Conservation (phyloP, 2,329 filamentous ascomycete genomes). For the Cercospora berteroae region DNA sequence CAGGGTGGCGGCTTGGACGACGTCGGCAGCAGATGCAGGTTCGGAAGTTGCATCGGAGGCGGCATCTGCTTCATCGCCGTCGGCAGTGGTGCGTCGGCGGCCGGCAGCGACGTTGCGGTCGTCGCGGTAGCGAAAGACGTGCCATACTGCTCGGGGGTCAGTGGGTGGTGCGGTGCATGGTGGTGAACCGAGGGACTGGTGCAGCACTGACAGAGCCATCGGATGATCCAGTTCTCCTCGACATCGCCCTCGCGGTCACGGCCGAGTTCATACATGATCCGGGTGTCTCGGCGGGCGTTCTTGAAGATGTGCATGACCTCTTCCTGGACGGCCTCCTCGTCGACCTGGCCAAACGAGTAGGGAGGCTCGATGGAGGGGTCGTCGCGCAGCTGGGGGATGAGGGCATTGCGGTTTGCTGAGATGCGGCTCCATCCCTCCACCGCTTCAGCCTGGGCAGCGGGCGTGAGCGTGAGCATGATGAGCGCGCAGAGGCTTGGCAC, state of each 20-base stretch:
- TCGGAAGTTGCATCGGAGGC: constrained; percentile 11
- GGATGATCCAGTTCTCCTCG: constrained; percentile 49
- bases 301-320: constrained; percentile 43
- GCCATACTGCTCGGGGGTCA: constrained; percentile 9
- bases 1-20: background rate
- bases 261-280: constrained; percentile 42
- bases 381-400: constrained; percentile 14
- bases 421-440: constrained; percentile 40
- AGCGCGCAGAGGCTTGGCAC: background rate
- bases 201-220: constrained; percentile 42
- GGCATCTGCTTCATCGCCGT: constrained; percentile 13
- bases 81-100: constrained; percentile 1
- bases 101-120: constrained; percentile 14
- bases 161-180: background rate
- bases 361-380: constrained; percentile 21
- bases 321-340: constrained; percentile 45
- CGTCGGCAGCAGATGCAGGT: background rate
- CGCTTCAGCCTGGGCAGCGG: constrained; percentile 41
- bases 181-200: background rate
- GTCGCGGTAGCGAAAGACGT: constrained; percentile 20
- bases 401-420: constrained; percentile 35
- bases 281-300: constrained; percentile 38
- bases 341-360: constrained; percentile 44
- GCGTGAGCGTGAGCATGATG: background rate
- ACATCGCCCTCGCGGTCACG: constrained; percentile 38